Percentiles rank a stretch among this genome's conserved stretches.
Evolutionary conservation across 331 rosid species (phyloP).

Genomic region (Prunus yedoensis): DNA sequence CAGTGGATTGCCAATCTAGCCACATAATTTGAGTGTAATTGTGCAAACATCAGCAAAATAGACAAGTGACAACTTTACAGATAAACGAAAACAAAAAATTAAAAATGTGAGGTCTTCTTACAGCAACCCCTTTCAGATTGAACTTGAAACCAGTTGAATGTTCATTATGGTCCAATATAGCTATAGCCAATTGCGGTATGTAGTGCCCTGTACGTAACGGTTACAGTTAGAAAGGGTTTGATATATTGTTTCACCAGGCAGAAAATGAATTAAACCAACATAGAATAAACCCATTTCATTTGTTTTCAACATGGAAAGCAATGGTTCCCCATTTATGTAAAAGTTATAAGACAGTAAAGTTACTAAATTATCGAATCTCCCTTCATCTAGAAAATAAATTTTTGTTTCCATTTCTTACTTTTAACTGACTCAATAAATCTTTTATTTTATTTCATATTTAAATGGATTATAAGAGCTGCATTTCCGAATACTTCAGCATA

Average conservation of each 20-base stretch:
- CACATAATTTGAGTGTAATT: slow-evolving; percentile 4
- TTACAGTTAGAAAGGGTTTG: neutral
- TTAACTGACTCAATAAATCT: neutral
- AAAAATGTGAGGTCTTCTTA: slow-evolving; percentile 35
- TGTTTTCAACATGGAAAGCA: neutral
- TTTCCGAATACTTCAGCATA: neutral
- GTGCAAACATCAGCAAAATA: neutral
- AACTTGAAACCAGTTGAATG: slow-evolving; percentile 68
- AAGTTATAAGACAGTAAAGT: neutral
- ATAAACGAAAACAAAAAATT: slow-evolving; percentile 1
- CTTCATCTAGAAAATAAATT: neutral
- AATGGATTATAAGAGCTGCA: slow-evolving; percentile 1
- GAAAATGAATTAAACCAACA: too few relatives aligned
- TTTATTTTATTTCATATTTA: too few relatives aligned
- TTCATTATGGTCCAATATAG: slow-evolving; percentile 62
- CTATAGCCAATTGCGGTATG: slow-evolving; percentile 77
- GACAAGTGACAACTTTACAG: neutral
- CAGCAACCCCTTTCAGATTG: slow-evolving; percentile 86
- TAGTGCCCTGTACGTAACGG: slow-evolving; percentile 64
- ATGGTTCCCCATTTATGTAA: neutral
- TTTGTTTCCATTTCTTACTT: neutral
- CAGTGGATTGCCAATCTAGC: slow-evolving; percentile 90
- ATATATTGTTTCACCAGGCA: neutral
- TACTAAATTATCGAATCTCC: neutral
- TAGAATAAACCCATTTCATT: neutral